phyloP scores from a whole-genome alignment of 352 stramenopile genomes.

The Globisporangium recalcitrans region DNA sequence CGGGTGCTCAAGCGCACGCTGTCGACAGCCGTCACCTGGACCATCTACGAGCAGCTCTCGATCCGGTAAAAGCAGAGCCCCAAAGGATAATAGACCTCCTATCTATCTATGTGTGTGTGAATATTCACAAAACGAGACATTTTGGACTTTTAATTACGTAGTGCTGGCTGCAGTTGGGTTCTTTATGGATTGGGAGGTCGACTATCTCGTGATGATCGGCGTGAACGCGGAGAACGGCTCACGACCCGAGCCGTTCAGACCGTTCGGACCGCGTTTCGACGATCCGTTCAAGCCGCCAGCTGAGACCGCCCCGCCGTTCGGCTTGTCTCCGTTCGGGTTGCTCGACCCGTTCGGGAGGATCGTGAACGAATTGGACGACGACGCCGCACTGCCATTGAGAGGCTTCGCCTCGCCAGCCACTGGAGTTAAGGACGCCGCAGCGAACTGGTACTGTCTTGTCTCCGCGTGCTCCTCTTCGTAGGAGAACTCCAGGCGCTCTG shows the following conservation, averaged over 20 bases:
- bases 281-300: constrained; percentile 22
- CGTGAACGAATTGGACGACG: constrained; percentile 2
- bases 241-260: constrained; percentile 21
- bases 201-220: constrained; percentile 82
- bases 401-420: background rate
- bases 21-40: constrained; percentile 99
- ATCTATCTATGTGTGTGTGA: constrained; percentile 11
- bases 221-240: constrained; percentile 84
- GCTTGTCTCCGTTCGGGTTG: constrained; percentile 22
- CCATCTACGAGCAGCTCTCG: constrained; percentile 95
- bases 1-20: constrained; percentile 95
- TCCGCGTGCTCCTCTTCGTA: constrained; percentile 7
- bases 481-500: constrained; percentile 6
- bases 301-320: constrained; percentile 7
- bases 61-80: constrained; percentile 35
- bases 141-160: background rate
- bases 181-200: background rate
- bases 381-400: background rate
- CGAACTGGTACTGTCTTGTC: constrained; percentile 9
- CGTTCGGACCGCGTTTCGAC: constrained; percentile 20
- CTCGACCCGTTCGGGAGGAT: constrained; percentile 8
- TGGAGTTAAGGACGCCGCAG: background rate
- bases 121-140: background rate
- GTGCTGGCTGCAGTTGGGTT: too few relatives aligned
- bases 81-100: constrained; percentile 16